Base-by-base conservation (phyloP, 2,329 filamentous ascomycete species). In the Tolypocladium ovalisporum region DNA sequence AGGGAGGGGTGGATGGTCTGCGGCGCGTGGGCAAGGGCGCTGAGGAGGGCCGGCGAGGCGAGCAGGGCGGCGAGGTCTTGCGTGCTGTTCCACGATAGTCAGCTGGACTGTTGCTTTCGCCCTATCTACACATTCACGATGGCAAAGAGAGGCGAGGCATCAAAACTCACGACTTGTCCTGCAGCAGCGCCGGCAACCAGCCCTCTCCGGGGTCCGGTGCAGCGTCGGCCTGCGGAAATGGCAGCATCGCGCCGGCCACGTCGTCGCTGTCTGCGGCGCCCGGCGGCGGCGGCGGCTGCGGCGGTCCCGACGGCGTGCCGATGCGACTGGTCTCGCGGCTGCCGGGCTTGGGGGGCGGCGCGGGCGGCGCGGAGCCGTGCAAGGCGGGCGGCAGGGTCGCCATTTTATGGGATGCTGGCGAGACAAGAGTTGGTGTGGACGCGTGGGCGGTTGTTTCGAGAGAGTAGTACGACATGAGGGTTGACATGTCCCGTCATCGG, bases 151-250 rank as follows among this genome's bases (percentile, higher is more conserved):
- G 15, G 19, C 36, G 37, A 8, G 37, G 37, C 37, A 3, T n/a
- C n/a, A n/a, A n/a, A n/a, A 75, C 83, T 62, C 76, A 95, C 90
- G 89, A 86, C 76, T 94, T 95, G 66, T 94, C 88, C 66, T 88
- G 82, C 2, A 97, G 75, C 15, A 84, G 75, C 59, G 83, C 81
- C 1, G 91, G 91, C 3, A 96, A 78, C 91, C 91, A 96, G 61
- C 85, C 81, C 55, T 88, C 84, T 24, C 85, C 83, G 0, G 83
- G 83, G 62, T 86, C 84, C 3, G 77, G 73, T 44, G 78, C 73
- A 2, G 70, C 66, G 19, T 74, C 70, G 8, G 54, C 24, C 32
- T 39, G 39, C 7, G 59, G 44, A 3, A 57, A 24, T 15, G 60
- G 60, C 35, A n/a, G 37, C 24, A 24, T 42, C 71, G 67, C n/a